Percentiles rank a stretch among this genome's conserved stretches.
Evolutionary conservation across 176 grass and related monocot genomes (phyloP).

Genomic region (Elymus sibiricus): DNA sequence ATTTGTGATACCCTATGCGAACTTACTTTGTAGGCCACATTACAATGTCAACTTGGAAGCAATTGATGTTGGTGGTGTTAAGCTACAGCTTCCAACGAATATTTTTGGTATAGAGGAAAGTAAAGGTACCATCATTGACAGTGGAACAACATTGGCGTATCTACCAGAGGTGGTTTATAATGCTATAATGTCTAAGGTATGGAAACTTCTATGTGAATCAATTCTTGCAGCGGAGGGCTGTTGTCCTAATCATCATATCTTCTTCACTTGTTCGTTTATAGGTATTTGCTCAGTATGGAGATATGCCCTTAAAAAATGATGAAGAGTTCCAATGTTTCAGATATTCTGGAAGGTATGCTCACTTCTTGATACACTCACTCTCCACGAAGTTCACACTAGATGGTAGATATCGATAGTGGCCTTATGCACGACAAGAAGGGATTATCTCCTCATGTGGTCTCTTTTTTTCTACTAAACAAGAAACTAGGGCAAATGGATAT

Average conservation of each 20-base stretch:
- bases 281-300: conserved; percentile 60
- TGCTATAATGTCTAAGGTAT: conserved; percentile 48
- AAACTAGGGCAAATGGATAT: neutral
- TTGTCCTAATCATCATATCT: conserved; percentile 11
- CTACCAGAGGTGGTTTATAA: conserved; percentile 65
- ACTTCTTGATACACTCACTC: neutral
- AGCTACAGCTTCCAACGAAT: conserved; percentile 61
- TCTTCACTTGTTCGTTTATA: conserved; percentile 30
- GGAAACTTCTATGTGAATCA: conserved; percentile 10
- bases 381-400: neutral
- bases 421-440: neutral
- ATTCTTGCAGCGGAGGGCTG: conserved; percentile 1
- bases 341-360: conserved; percentile 71
- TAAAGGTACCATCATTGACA: conserved; percentile 88
- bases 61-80: conserved; percentile 64
- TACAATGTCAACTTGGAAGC: conserved; percentile 86
- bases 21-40: conserved; percentile 58
- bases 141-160: conserved; percentile 91
- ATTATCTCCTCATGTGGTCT: neutral
- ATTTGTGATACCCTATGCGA: neutral
- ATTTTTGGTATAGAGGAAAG: conserved; percentile 46
- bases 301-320: conserved; percentile 35
- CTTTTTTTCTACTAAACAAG: conserved; percentile 6
- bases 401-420: conserved; percentile 1
- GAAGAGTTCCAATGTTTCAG: conserved; percentile 72